Conservation (phyloP, 139 green algal genomes). For the Chlorella sp. region DNA sequence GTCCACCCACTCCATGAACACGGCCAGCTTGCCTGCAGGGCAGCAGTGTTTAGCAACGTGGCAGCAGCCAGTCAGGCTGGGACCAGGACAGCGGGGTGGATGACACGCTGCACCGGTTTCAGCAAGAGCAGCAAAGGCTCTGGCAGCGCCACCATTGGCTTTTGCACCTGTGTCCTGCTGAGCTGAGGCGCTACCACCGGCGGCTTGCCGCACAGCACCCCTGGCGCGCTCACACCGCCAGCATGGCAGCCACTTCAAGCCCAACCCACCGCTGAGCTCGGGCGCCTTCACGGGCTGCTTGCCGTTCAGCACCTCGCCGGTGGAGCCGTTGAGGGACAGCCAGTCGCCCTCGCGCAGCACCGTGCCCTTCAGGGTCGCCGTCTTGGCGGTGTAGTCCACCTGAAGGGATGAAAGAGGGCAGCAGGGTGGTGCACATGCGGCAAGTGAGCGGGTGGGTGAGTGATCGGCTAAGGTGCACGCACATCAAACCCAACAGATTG, state of each 20-base stretch:
- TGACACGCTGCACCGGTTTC: no score
- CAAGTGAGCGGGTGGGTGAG: background rate
- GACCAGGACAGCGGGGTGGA: no score
- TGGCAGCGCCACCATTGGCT: no score
- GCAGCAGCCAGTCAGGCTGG: no score
- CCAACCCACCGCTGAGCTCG: conserved; percentile 36
- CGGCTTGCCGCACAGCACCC: no score
- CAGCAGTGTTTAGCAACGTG: background rate
- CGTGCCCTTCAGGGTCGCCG: conserved; percentile 8
- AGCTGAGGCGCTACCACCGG: no score
- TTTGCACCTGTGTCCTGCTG: no score
- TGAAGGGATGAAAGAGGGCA: background rate
- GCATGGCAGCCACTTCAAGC: no score
- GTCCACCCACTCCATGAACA: conserved; percentile 93
- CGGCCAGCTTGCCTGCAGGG: conserved; percentile 67
- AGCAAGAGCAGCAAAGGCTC: no score
- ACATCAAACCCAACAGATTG: no score
- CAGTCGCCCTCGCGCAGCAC: conserved; percentile 82
- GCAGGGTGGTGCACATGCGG: background rate
- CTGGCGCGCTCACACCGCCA: no score
- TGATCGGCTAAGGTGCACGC: no score
- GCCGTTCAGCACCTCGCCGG: conserved; percentile 82
- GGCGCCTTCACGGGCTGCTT: conserved; percentile 69
- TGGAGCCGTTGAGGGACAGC: conserved; percentile 81
- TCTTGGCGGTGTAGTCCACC: conserved; percentile 68